These are phyloP conservation scores for Boletus subcaerulescens DNA, from an alignment of 768 basidiomycete species.

Conservation along the genomic window DNA sequence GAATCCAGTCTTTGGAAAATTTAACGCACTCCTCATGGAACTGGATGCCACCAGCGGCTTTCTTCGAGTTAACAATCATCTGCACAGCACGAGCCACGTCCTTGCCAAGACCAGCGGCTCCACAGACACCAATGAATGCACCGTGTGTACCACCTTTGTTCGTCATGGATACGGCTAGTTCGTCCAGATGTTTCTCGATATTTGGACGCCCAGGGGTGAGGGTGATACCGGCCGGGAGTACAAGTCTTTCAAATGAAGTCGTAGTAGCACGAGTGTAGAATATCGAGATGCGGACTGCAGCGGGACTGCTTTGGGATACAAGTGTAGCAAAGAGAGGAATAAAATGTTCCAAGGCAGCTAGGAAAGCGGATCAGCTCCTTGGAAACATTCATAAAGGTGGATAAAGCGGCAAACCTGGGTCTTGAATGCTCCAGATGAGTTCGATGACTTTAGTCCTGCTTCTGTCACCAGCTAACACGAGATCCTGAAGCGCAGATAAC, in stretches of 20 bases:
- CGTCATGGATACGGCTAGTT: conserved; percentile 40
- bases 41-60: conserved; percentile 36
- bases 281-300: conserved; percentile 48
- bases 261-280: conserved; percentile 51
- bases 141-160: conserved; percentile 32
- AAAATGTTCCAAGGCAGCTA: conserved; percentile 46
- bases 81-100: conserved; percentile 33
- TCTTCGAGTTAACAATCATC: conserved; percentile 19
- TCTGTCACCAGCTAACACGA: conserved; percentile 46
- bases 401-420: conserved; percentile 40
- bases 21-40: conserved; percentile 37
- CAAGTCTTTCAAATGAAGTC: conserved; percentile 3
- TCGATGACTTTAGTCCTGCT: conserved; percentile 58
- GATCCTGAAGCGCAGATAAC: conserved; percentile 59
- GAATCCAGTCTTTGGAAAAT: too few relatives aligned
- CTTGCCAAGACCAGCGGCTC: conserved; percentile 35
- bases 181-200: conserved; percentile 43
- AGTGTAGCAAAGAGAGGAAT: conserved; percentile 47
- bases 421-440: conserved; percentile 63
- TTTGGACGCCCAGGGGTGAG: conserved; percentile 53
- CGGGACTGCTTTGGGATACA: conserved; percentile 39
- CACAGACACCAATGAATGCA: conserved; percentile 41
- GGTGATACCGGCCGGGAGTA: conserved; percentile 36
- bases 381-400: background rate
- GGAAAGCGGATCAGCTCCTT: background rate